A percentile compares a stretch with the other conserved stretches of the same genome.
phyloP scores from a whole-genome alignment of 768 basidiomycete species.

The Porpolomopsis calyptriformis region DNA sequence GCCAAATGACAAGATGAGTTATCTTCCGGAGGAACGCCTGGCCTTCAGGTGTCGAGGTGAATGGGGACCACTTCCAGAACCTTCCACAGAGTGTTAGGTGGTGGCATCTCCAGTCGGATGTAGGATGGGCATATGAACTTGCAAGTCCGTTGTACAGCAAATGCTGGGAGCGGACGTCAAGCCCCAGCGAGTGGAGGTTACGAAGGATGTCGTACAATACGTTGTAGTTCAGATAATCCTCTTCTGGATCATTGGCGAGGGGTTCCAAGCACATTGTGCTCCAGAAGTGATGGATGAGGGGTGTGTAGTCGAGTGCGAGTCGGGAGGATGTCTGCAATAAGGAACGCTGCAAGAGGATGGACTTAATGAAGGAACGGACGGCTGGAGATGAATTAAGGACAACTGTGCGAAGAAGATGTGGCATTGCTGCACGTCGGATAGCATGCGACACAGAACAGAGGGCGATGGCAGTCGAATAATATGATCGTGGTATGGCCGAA shows the following conservation, averaged over 20 bases:
- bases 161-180: conserved; percentile 2
- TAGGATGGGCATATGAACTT: background rate
- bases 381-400: background rate
- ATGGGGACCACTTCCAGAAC: conserved; percentile 5
- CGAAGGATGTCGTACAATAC: conserved; percentile 4
- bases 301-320: conserved; percentile 3
- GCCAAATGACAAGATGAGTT: conserved; percentile 6
- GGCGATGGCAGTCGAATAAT: conserved; percentile 1
- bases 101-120: background rate
- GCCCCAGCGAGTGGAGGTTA: conserved; percentile 8
- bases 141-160: conserved; percentile 10
- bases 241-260: background rate
- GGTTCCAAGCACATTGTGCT: conserved; percentile 1
- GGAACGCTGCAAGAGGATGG: background rate
- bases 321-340: background rate
- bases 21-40: conserved; percentile 11
- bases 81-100: conserved; percentile 8
- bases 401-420: conserved; percentile 4
- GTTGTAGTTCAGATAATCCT: background rate
- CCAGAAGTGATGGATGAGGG: conserved; percentile 2
- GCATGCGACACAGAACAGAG: conserved; percentile 3
- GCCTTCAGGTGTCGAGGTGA: conserved; percentile 8
- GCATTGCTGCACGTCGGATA: conserved; percentile 2
- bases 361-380: background rate
- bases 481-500: background rate